Percentiles rank a stretch among this genome's conserved stretches.
phyloP scores from a whole-genome alignment of 495 filamentous ascomycete species.

The Tricharina praecox region DNA sequence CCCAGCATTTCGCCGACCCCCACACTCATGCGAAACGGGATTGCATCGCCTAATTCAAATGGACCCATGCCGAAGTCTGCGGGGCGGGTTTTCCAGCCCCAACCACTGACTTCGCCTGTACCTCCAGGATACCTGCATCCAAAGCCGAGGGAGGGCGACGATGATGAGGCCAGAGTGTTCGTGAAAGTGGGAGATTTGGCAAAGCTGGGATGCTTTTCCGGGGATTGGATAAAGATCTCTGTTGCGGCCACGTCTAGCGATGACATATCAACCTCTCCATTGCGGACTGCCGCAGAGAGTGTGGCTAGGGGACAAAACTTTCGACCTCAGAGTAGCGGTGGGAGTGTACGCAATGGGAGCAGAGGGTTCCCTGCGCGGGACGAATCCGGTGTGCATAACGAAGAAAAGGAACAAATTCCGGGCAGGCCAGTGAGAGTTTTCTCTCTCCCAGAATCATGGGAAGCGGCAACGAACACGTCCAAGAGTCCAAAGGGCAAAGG shows the following conservation, averaged over 20 bases:
- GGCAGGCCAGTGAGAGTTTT: slow-evolving; percentile 72
- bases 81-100: slow-evolving; percentile 56
- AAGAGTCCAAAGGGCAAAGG: slow-evolving; percentile 30
- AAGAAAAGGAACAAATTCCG: slow-evolving; percentile 28
- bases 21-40: slow-evolving; percentile 14
- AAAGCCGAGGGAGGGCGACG: slow-evolving; percentile 54
- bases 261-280: slow-evolving; percentile 9
- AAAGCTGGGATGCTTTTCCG: slow-evolving; percentile 88
- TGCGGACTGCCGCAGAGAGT: slow-evolving; percentile 20
- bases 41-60: slow-evolving; percentile 29
- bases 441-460: slow-evolving; percentile 56
- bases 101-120: slow-evolving; percentile 54
- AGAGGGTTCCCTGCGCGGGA: slow-evolving; percentile 1
- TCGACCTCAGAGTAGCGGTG: slow-evolving; percentile 27
- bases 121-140: slow-evolving; percentile 69
- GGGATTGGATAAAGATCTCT: slow-evolving; percentile 84
- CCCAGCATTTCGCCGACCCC: slow-evolving; percentile 18
- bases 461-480: background rate
- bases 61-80: slow-evolving; percentile 9
- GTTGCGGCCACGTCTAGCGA: slow-evolving; percentile 40
- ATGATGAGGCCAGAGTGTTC: slow-evolving; percentile 76
- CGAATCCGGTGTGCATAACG: background rate
- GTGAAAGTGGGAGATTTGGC: slow-evolving; percentile 69
- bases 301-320: slow-evolving; percentile 29
- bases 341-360: slow-evolving; percentile 11